Percentiles rank a stretch among this genome's conserved stretches.
These are phyloP conservation scores for Stereum hirsutum DNA, from an alignment of 1,284 basidiomycete genomes.

Conservation along the genomic window DNA sequence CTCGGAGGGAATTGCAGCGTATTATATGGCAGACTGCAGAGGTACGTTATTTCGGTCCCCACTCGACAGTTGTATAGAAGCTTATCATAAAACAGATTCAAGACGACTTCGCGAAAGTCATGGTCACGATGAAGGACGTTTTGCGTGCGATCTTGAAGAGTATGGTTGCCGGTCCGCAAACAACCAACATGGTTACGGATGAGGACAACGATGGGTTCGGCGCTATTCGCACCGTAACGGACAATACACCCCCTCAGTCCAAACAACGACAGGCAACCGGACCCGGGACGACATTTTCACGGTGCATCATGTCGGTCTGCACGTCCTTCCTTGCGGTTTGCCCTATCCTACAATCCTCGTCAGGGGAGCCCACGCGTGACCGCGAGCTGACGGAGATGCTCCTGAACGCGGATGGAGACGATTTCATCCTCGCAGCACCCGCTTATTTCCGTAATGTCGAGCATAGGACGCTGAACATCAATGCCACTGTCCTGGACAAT, in stretches of 20 bases:
- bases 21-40: constrained; percentile 55
- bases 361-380: constrained; percentile 52
- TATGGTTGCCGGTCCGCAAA: constrained; percentile 5
- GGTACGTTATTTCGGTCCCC: constrained; percentile 29
- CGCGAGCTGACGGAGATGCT: constrained; percentile 54
- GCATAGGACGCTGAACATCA: constrained; percentile 46
- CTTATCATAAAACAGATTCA: constrained; percentile 35
- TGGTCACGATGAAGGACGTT: constrained; percentile 27
- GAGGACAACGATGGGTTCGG: constrained; percentile 61
- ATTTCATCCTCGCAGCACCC: constrained; percentile 49
- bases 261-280: constrained; percentile 19
- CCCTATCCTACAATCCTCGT: constrained; percentile 50
- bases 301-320: constrained; percentile 35
- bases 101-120: constrained; percentile 34
- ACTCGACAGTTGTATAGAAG: neutral
- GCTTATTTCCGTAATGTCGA: constrained; percentile 48
- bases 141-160: constrained; percentile 22
- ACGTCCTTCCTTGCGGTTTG: constrained; percentile 45
- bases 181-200: constrained; percentile 8
- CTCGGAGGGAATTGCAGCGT: constrained; percentile 29
- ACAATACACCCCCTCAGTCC: constrained; percentile 15
- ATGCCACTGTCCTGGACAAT: constrained; percentile 34
- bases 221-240: constrained; percentile 38
- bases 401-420: constrained; percentile 36
- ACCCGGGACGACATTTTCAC: constrained; percentile 19